Conservation (phyloP, 164 flowering plant species). For the Nymphaea colorata region DNA sequence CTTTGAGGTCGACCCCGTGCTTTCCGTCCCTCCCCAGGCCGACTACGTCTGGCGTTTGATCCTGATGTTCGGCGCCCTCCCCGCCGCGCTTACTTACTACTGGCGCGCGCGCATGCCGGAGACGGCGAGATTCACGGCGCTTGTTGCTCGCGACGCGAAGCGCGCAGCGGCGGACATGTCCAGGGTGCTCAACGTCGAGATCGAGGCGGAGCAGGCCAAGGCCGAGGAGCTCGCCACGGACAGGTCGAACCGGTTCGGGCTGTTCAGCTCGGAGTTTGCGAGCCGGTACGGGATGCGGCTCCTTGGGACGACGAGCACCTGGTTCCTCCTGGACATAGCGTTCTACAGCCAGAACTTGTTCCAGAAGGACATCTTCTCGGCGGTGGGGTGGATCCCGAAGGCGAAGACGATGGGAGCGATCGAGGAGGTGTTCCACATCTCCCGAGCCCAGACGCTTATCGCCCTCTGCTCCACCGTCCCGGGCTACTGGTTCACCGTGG, state of each 20-base stretch:
- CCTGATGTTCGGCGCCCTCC: conserved; percentile 22
- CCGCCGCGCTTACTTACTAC: conserved; percentile 17
- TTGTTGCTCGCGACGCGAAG: conserved; percentile 22
- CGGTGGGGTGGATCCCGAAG: conserved; percentile 26
- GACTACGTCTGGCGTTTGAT: conserved; percentile 34
- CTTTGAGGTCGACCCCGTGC: conserved; percentile 16
- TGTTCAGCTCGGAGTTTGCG: background rate
- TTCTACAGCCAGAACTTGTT: conserved; percentile 33
- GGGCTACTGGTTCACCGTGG: conserved; percentile 14
- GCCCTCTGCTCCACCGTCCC: conserved; percentile 30
- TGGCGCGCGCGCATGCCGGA: conserved; percentile 83
- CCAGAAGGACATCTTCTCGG: conserved; percentile 25
- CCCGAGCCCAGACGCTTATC: conserved; percentile 24
- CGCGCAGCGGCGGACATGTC: conserved; percentile 31
- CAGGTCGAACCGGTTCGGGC: background rate
- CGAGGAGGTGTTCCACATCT: conserved; percentile 20
- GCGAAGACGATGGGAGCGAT: conserved; percentile 23
- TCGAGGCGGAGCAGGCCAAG: conserved; percentile 20
- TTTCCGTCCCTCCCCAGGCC: conserved; percentile 41
- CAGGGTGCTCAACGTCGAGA: conserved; percentile 22
- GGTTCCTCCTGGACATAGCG: conserved; percentile 37
- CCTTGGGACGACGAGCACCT: conserved; percentile 26
- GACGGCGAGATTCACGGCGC: conserved; percentile 42
- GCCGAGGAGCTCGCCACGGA: conserved; percentile 1
- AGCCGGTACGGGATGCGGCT: background rate